Evolutionary conservation across 306 rosid species (phyloP).

Genomic region (Sphenostylis stenocarpa): DNA sequence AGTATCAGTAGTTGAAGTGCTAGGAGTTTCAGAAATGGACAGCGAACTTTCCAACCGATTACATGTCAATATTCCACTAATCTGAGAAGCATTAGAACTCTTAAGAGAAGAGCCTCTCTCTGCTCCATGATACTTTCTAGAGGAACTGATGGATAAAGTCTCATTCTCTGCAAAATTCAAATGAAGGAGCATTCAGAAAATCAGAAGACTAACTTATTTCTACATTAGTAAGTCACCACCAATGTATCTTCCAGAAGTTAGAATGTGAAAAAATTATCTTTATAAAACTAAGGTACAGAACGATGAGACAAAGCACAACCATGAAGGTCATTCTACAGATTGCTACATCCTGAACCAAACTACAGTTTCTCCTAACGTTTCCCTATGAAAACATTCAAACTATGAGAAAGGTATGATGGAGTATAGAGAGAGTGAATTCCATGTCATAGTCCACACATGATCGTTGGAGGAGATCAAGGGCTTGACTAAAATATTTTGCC

Average conservation of each 20-base stretch:
- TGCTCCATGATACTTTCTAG: conserved; percentile 32
- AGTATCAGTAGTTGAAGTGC: conserved; percentile 62
- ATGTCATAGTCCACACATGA: neutral
- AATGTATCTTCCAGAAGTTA: conserved; percentile 6
- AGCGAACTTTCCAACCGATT: conserved; percentile 44
- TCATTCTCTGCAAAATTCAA: conserved; percentile 47
- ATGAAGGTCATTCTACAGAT: neutral
- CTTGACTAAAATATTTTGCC: neutral
- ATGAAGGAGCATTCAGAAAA: conserved; percentile 33
- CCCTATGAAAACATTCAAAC: neutral
- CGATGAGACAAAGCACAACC: neutral
- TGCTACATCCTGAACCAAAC: neutral
- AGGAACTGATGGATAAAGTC: conserved; percentile 41
- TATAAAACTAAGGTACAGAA: conserved; percentile 1
- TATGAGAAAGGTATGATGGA: neutral
- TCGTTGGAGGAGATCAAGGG: neutral
- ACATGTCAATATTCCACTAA: conserved; percentile 37
- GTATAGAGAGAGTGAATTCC: neutral
- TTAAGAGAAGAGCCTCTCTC: conserved; percentile 48
- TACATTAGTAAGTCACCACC: neutral
- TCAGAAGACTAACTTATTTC: conserved; percentile 12
- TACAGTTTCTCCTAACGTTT: neutral
- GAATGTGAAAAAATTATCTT: conserved; percentile 7
- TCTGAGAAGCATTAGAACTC: conserved; percentile 47
- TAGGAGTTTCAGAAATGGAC: conserved; percentile 64